Evolutionary conservation across 495 filamentous ascomycete species (phyloP).

Genomic region (Antarctomyces pellizariae): DNA sequence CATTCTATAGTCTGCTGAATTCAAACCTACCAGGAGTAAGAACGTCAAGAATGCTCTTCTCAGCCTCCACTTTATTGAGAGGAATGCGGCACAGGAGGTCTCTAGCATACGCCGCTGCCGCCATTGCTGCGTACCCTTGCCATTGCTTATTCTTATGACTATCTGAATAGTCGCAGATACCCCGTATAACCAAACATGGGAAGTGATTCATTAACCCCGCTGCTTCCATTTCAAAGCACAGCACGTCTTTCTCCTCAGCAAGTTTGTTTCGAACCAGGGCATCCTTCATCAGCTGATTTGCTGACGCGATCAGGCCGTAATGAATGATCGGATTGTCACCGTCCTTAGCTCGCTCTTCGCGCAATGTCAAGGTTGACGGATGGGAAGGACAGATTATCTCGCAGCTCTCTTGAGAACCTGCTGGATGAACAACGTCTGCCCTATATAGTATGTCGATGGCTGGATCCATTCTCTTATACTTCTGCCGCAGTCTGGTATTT

Average conservation of each 20-base stretch:
- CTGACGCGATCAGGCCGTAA: constrained; percentile 7
- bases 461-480: constrained; percentile 10
- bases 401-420: constrained; percentile 7
- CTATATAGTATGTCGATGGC: constrained; percentile 14
- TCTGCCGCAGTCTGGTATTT: constrained; percentile 6
- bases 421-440: constrained; percentile 9
- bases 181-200: constrained; percentile 14
- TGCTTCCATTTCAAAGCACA: constrained; percentile 6
- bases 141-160: constrained; percentile 15
- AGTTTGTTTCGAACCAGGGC: constrained; percentile 2
- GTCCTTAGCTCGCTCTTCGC: constrained; percentile 9
- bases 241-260: neutral
- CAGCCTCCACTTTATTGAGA: constrained; percentile 8
- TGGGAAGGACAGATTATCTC: constrained; percentile 8
- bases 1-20: too few relatives aligned
- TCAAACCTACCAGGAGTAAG: constrained; percentile 12
- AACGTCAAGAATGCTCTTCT: constrained; percentile 15
- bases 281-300: constrained; percentile 3
- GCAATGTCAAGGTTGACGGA: constrained; percentile 8
- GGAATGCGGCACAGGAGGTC: constrained; percentile 1
- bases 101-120: constrained; percentile 7
- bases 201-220: constrained; percentile 11
- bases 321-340: constrained; percentile 9
- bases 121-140: constrained; percentile 12
- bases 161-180: constrained; percentile 15